phyloP scores from a whole-genome alignment of 371 early-diverging fungal species.

The Mucor irregularis region DNA sequence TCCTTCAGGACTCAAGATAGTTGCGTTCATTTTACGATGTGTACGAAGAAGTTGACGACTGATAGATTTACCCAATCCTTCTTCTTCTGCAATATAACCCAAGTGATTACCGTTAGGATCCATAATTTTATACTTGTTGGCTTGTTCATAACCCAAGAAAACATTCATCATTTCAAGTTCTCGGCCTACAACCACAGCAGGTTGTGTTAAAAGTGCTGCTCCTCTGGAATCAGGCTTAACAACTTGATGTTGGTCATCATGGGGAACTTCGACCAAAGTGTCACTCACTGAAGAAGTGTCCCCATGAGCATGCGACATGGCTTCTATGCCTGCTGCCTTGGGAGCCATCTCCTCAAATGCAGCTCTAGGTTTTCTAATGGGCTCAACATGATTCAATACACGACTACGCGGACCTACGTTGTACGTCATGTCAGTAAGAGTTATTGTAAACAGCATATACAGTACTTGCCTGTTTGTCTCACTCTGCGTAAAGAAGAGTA shows the following conservation, averaged over 20 bases:
- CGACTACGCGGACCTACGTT: constrained; percentile 41
- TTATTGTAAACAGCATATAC: not conserved
- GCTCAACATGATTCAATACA: constrained; percentile 35
- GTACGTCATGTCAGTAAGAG: not conserved
- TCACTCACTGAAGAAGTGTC: constrained; percentile 16
- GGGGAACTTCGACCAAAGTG: constrained; percentile 36
- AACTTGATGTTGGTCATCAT: constrained; percentile 25
- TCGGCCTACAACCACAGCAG: constrained; percentile 71
- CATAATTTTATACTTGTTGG: constrained; percentile 83
- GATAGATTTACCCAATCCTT: constrained; percentile 62
- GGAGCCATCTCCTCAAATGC: not conserved
- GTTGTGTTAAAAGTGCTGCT: constrained; percentile 50
- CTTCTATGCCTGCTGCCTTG: not conserved
- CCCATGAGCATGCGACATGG: not conserved
- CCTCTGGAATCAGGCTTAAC: constrained; percentile 41
- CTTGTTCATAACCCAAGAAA: constrained; percentile 83
- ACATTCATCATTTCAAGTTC: constrained; percentile 88
- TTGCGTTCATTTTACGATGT: constrained; percentile 80
- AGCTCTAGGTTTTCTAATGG: constrained; percentile 1
- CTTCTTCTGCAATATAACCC: constrained; percentile 84
- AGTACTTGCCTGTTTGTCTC: constrained; percentile 18
- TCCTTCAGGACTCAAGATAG: constrained; percentile 70
- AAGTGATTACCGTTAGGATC: constrained; percentile 70
- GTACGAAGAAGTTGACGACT: constrained; percentile 77
- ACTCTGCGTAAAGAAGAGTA: constrained; percentile 26